phyloP scores from a whole-genome alignment of 495 filamentous ascomycete species.

The Jackrogersella minutella region DNA sequence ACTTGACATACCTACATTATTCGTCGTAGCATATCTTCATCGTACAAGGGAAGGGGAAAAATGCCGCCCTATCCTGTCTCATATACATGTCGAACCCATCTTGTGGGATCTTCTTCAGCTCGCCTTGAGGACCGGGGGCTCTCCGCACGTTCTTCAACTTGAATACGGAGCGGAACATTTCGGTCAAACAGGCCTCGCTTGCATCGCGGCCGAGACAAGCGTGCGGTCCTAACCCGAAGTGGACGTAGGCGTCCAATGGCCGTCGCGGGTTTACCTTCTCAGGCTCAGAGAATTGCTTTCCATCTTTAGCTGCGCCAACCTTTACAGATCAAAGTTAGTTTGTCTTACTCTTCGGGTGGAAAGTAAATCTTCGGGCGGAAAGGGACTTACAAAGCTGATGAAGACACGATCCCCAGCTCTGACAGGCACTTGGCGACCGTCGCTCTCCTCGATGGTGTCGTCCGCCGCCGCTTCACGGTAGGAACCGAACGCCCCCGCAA shows the following conservation, averaged over 20 bases:
- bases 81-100: slow-evolving; percentile 74
- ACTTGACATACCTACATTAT: slow-evolving; percentile 2
- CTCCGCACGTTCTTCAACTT: slow-evolving; percentile 70
- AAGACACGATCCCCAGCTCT: slow-evolving; percentile 54
- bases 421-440: slow-evolving; percentile 55
- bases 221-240: slow-evolving; percentile 69
- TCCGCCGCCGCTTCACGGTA: slow-evolving; percentile 60
- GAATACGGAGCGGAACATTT: slow-evolving; percentile 74
- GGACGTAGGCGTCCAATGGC: slow-evolving; percentile 72
- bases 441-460: slow-evolving; percentile 59
- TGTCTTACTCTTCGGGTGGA: slow-evolving; percentile 22
- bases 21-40: slow-evolving; percentile 65
- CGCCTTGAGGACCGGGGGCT: slow-evolving; percentile 71
- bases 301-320: slow-evolving; percentile 66
- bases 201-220: slow-evolving; percentile 68
- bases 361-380: neutral
- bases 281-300: slow-evolving; percentile 72
- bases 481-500: slow-evolving; percentile 57
- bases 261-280: slow-evolving; percentile 70
- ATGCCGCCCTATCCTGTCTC: slow-evolving; percentile 74
- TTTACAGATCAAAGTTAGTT: slow-evolving; percentile 60
- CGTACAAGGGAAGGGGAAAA: slow-evolving; percentile 77
- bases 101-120: slow-evolving; percentile 73
- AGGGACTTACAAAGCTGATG: slow-evolving; percentile 61
- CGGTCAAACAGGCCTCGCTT: slow-evolving; percentile 67